Base-by-base conservation (phyloP, 164 flowering plant species). In the Hamamelis virginiana region DNA sequence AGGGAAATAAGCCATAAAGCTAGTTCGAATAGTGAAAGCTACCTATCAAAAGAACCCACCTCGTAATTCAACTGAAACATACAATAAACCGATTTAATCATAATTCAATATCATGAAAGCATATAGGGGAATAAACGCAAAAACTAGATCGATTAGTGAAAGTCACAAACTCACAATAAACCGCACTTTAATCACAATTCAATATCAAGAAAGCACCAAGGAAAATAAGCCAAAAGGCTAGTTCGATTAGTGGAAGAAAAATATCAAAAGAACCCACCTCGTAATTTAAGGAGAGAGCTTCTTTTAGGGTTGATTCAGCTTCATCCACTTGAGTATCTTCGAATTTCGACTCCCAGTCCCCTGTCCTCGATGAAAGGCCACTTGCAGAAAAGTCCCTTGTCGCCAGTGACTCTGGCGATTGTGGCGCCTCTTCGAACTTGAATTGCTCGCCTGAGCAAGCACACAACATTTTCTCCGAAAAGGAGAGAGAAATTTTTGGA, bases 401-500 rank as follows among this genome's bases (percentile, higher is more conserved):
- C 8, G 97, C 98, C 51, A 95, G 78, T 0, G 98, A 95, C 69
- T 91, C 97, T 50, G 97, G 98, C 4, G 99, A 92, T 66, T 76
- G 85, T 8, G 99, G 93, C 0, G 80, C 82, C 44, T 92, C 98
- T 59, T 95, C 99, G n/a, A 92, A 84, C 74, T 84, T 92, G 82
- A 89, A 90, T 70, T 91, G 97, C 85, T 95, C 98, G 8, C 99
- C 96, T 5, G 99, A 95, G 81, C 99, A 95, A 80, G 97, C 94
- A 73, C 97, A 95, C 96, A 95, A 66, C 99, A 95, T 92, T 50
- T 73, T 85, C 55, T 59, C 77, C 64, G 46, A 52, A 67, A 66
- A 15, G 21, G 66, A 48, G n/a, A 50, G 63, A 58, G 63, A 26
- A 22, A 18, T 23, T 15, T 67, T 18, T 59, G 50, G 5, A 66